These are phyloP conservation scores for Aspergillus calidoustus DNA, from an alignment of 2,329 filamentous ascomycete genomes.

Conservation along the genomic window DNA sequence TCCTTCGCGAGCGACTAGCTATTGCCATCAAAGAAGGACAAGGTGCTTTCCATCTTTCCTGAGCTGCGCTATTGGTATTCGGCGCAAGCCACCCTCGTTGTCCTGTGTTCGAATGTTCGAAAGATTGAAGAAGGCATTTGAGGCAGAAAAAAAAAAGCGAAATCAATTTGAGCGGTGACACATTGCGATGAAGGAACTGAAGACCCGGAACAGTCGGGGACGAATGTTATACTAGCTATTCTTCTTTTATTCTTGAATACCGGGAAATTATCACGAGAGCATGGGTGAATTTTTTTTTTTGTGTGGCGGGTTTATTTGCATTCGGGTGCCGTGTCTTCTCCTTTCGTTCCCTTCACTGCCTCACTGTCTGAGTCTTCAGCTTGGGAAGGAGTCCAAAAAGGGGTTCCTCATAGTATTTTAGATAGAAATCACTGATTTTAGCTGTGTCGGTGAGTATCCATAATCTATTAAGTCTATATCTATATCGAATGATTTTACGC, in stretches of 20 bases:
- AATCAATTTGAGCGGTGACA: not conserved
- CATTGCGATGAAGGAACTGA: conserved; percentile 1
- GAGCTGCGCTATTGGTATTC: conserved; percentile 9
- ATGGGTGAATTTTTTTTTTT: conserved; percentile 22
- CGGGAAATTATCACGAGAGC: conserved; percentile 21
- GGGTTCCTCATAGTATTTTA: conserved; percentile 19
- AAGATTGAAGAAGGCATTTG: not conserved
- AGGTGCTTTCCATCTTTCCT: conserved; percentile 95
- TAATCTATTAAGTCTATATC: conserved; percentile 7
- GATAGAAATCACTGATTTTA: conserved; percentile 26
- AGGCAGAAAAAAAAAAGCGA: conserved; percentile 6
- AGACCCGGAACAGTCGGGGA: conserved; percentile 1
- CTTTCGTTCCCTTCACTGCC: conserved; percentile 15
- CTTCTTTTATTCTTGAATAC: conserved; percentile 17
- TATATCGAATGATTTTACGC: not conserved
- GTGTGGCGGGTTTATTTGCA: conserved; percentile 20
- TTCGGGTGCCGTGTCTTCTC: conserved; percentile 16
- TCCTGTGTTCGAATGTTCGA: conserved; percentile 15
- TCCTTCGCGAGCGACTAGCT: conserved; percentile 77
- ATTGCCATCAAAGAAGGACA: conserved; percentile 94
- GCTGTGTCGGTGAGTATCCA: conserved; percentile 7
- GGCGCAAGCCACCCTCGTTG: not conserved
- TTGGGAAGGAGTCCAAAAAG: conserved; percentile 23
- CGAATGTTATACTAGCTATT: conserved; percentile 18
- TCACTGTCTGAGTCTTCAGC: conserved; percentile 17